Conservation (phyloP, 2,329 filamentous ascomycete genomes). For the Samsoniella hepiali region DNA sequence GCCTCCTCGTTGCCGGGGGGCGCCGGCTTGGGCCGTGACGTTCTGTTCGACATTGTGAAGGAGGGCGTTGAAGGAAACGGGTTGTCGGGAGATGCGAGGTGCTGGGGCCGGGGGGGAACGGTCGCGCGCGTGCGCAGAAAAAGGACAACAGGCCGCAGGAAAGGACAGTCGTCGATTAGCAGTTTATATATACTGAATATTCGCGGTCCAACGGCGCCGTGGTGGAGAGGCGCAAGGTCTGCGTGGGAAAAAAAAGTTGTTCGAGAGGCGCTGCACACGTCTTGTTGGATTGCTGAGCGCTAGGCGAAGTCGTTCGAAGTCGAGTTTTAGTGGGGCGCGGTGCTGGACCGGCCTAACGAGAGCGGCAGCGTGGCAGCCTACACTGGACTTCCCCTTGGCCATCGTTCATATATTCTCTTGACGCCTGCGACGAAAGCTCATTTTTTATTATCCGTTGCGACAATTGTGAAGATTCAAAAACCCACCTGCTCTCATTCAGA, state of each 20-base stretch:
- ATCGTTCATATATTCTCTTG: constrained; percentile 8
- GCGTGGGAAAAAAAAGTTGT: constrained; percentile 9
- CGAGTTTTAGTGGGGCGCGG: constrained; percentile 15
- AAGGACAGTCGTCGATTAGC: background rate
- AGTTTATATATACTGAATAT: background rate
- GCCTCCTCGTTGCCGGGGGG: constrained; percentile 85
- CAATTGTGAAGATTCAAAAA: background rate
- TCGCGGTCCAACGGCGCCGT: background rate
- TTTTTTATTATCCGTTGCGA: background rate
- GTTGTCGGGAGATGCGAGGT: background rate
- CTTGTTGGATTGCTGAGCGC: constrained; percentile 6
- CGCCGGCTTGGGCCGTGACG: constrained; percentile 65
- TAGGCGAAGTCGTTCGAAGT: constrained; percentile 4
- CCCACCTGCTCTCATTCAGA: background rate
- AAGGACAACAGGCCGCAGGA: background rate
- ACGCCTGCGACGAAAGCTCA: background rate
- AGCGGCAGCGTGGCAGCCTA: constrained; percentile 4
- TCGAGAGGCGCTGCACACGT: background rate
- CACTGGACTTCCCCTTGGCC: background rate
- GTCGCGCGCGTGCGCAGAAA: background rate
- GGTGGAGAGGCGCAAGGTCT: constrained; percentile 14
- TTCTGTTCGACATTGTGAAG: constrained; percentile 39
- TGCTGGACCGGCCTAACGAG: background rate
- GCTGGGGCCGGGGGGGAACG: no score
- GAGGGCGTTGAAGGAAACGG: background rate